These are phyloP conservation scores for Reticulascus tulasneorum DNA, from an alignment of 2,329 filamentous ascomycete genomes.

Conservation along the genomic window DNA sequence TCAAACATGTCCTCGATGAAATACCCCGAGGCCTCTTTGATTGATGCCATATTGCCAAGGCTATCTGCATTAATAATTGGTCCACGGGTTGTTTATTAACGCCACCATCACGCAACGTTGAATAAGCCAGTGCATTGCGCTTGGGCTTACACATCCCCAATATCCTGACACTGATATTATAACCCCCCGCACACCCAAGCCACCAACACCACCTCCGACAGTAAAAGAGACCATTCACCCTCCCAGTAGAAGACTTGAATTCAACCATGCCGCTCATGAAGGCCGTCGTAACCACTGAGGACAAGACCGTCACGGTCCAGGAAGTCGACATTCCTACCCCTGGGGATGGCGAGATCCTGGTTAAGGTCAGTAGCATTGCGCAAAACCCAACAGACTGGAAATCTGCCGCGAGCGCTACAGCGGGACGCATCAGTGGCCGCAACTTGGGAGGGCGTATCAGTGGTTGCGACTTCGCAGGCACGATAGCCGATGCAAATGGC, in stretches of 20 bases:
- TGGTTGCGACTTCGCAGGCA: conserved; percentile 31
- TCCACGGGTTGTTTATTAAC: too few species aligned
- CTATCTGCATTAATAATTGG: too few species aligned
- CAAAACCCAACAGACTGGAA: conserved; percentile 34
- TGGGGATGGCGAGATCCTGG: conserved; percentile 25
- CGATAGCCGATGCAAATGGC: conserved; percentile 23
- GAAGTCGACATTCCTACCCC: conserved; percentile 24
- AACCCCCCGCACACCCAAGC: too few species aligned
- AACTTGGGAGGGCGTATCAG: conserved; percentile 29
- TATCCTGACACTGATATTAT: too few species aligned
- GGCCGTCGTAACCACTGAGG: conserved; percentile 30
- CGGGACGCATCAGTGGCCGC: conserved; percentile 26
- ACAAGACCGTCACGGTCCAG: conserved; percentile 23
- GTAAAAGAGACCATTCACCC: too few species aligned
- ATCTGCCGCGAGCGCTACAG: conserved; percentile 7
- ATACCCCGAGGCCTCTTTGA: too few species aligned
- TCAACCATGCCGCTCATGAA: conserved; percentile 1
- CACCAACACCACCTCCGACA: too few species aligned
- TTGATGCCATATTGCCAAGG: too few species aligned
- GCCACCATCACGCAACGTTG: too few species aligned
- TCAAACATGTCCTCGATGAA: too few species aligned
- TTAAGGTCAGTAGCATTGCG: conserved; percentile 25
- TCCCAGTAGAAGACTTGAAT: not conserved
- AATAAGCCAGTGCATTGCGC: too few species aligned
- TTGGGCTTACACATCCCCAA: too few species aligned